phyloP scores from a whole-genome alignment of 768 basidiomycete species.

The Serendipita sp. region DNA sequence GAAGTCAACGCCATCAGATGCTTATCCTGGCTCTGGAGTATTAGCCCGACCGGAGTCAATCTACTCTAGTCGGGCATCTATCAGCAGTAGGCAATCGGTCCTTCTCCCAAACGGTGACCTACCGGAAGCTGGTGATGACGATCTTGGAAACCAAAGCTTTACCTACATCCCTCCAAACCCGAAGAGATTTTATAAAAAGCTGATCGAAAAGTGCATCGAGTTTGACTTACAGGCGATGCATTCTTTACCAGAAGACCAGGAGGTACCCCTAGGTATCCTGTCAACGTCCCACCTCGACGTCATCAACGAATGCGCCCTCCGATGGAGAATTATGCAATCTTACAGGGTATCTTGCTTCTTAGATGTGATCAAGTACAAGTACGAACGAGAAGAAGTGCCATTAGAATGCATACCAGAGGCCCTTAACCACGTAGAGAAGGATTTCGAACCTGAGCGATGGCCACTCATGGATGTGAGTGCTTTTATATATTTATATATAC shows the following conservation, averaged over 20 bases:
- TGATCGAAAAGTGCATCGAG: constrained; percentile 68
- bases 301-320: constrained; percentile 69
- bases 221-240: constrained; percentile 81
- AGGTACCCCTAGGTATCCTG: constrained; percentile 85
- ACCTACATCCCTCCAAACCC: constrained; percentile 85
- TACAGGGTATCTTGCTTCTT: constrained; percentile 69
- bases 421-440: constrained; percentile 54
- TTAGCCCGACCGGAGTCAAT: constrained; percentile 38
- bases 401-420: constrained; percentile 91
- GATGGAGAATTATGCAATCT: constrained; percentile 76
- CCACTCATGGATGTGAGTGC: constrained; percentile 59
- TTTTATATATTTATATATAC: constrained; percentile 3
- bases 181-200: constrained; percentile 64
- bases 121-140: constrained; percentile 32
- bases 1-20: constrained; percentile 51
- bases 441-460: constrained; percentile 63
- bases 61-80: constrained; percentile 43
- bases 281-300: constrained; percentile 64
- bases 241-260: constrained; percentile 81
- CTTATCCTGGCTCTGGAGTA: constrained; percentile 16
- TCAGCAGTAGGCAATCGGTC: constrained; percentile 43
- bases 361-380: constrained; percentile 71
- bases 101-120: constrained; percentile 19
- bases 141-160: constrained; percentile 59
- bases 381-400: constrained; percentile 79